Evolutionary conservation across 2,329 filamentous ascomycete genomes (phyloP), one percentile per base, ranked within the genome.

Genomic region (Knufia petricola): DNA sequence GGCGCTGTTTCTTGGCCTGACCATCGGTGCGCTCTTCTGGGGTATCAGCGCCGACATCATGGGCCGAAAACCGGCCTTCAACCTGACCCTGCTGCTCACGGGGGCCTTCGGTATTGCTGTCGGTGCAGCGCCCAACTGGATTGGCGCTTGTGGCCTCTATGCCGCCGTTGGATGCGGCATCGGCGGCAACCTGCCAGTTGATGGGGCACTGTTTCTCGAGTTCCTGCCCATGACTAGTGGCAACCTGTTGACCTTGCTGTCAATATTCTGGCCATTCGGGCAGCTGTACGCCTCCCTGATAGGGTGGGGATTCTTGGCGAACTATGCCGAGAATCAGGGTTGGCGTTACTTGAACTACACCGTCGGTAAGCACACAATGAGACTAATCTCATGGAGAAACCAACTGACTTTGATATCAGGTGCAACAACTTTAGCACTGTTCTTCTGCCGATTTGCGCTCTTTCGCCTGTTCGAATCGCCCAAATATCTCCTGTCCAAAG

Each of bases 191-290:
- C 21, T 52, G 10, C 52, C 51, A 24, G 55, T 64, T 48, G 65
- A 60, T 85, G 63, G 85, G 24, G 83, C 86, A 0, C 69, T 92
- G 1, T 90, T 94, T 62, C 73, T 94, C 37, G 87, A 94, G 59
- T 90, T 90, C 55, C 68, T 94, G 1, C 87, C 87, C 0, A 81
- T 82, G 50, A 78, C 81, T 0, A 83, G 79, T 9, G 81, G 79
- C 53, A 78, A 80, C 24, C 73, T 90, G 13, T 69, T 90, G 23
- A 90, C 85, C 0, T 72, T 90, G 42, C 72, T 94, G n/a, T 87
- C 84, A 4, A 78, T 87, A 6, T 92, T 85, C 82, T 94, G 87
- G 87, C 84, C 86, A 0, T 68, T 92, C n/a, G 87, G 87, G 3
- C 85, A 90, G 60, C 72, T 92, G 6, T 74, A 82, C 49, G 79